Conservation (phyloP, 2,329 filamentous ascomycete species). For the Clarireedia hainanense region DNA sequence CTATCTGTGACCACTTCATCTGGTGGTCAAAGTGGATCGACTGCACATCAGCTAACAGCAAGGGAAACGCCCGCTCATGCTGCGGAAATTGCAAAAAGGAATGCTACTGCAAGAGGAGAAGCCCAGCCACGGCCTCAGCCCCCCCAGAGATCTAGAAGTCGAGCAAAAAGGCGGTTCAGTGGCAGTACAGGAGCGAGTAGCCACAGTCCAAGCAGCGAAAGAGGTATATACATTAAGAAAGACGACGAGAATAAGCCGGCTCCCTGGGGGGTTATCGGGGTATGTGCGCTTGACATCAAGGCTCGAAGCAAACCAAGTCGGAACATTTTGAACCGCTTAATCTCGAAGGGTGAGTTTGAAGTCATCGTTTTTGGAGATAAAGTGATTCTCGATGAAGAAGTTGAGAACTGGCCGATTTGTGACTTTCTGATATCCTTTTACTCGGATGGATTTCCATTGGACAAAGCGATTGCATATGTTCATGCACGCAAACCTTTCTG, state of each 20-base stretch:
- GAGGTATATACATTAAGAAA: slow-evolving; percentile 40
- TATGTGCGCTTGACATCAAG: slow-evolving; percentile 93
- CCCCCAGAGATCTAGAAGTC: slow-evolving; percentile 55
- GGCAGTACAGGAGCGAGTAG: slow-evolving; percentile 76
- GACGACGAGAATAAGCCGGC: slow-evolving; percentile 57
- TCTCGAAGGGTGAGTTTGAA: slow-evolving; percentile 87
- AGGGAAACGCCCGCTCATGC: slow-evolving; percentile 25
- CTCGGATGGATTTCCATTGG: slow-evolving; percentile 91
- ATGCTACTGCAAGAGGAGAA: slow-evolving; percentile 26
- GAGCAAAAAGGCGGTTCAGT: slow-evolving; percentile 68
- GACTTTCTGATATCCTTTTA: slow-evolving; percentile 98
- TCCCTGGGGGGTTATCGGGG: slow-evolving; percentile 67
- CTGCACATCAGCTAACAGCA: slow-evolving; percentile 38
- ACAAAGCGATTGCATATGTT: slow-evolving; percentile 94
- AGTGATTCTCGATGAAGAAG: slow-evolving; percentile 92
- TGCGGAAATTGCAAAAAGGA: slow-evolving; percentile 27
- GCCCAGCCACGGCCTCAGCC: slow-evolving; percentile 30
- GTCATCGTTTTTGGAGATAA: slow-evolving; percentile 98
- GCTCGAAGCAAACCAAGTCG: slow-evolving; percentile 93
- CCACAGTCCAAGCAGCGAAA: slow-evolving; percentile 69
- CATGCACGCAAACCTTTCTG: slow-evolving; percentile 91
- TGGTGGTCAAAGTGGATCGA: slow-evolving; percentile 35
- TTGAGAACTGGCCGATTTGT: slow-evolving; percentile 88
- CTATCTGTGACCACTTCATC: slow-evolving; percentile 48
- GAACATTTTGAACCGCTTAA: slow-evolving; percentile 88